Evolutionary conservation across 176 grass and related monocot species (phyloP).

Genomic region (Eleusine coracana): DNA sequence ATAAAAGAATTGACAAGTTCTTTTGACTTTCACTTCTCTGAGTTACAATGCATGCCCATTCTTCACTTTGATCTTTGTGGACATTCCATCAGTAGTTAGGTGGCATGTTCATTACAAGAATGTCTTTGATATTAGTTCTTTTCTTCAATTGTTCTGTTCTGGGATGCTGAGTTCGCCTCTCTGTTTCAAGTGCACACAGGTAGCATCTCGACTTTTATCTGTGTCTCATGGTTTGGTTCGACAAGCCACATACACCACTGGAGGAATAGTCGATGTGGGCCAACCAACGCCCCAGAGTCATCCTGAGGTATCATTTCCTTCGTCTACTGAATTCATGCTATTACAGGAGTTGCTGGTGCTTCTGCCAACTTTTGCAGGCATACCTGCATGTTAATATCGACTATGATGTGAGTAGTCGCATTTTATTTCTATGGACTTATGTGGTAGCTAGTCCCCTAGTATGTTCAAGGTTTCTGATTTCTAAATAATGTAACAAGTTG

Average conservation of each 20-base stretch:
- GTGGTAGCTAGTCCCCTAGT: slow-evolving; percentile 6
- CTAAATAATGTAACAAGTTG: background rate
- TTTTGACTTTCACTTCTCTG: background rate
- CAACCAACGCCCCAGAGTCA: slow-evolving; percentile 79
- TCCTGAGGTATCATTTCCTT: slow-evolving; percentile 56
- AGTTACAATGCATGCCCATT: background rate
- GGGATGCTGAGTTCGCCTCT: slow-evolving; percentile 3
- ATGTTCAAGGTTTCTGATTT: background rate
- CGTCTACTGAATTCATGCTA: background rate
- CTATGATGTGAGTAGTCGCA: background rate
- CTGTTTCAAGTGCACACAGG: slow-evolving; percentile 41
- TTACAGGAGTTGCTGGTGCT: background rate
- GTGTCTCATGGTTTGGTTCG: slow-evolving; percentile 33
- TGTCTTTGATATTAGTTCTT: background rate
- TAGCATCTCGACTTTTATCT: slow-evolving; percentile 39
- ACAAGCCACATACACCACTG: slow-evolving; percentile 41
- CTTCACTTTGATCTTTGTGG: background rate
- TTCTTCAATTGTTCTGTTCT: background rate
- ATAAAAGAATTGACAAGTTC: slow-evolving; percentile 3
- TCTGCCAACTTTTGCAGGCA: slow-evolving; percentile 13
- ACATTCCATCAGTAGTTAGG: background rate
- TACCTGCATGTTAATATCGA: background rate
- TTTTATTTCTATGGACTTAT: slow-evolving; percentile 16
- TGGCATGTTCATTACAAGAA: background rate
- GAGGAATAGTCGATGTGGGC: slow-evolving; percentile 56